Conservation (phyloP, 2,329 filamentous ascomycete genomes). For the Scytalidium sp. region DNA sequence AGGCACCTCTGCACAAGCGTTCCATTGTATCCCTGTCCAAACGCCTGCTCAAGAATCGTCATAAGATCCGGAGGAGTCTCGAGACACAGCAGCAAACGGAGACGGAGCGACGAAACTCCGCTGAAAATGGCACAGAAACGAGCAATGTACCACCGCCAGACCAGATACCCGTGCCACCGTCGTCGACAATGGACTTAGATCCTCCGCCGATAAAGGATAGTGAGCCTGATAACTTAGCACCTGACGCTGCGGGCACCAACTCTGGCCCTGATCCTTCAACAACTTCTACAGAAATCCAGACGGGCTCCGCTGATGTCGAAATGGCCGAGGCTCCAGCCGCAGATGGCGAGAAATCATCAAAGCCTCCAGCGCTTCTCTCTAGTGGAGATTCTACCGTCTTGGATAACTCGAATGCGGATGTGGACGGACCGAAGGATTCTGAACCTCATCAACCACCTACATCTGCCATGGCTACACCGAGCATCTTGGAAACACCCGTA, state of each 20-base stretch:
- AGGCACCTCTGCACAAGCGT: slow-evolving; percentile 13
- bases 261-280: slow-evolving; percentile 22
- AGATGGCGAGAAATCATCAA: slow-evolving; percentile 17
- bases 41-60: slow-evolving; percentile 26
- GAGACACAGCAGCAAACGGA: slow-evolving; percentile 13
- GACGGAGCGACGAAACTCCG: slow-evolving; percentile 4
- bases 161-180: slow-evolving; percentile 8
- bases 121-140: not conserved
- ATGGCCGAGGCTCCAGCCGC: slow-evolving; percentile 23
- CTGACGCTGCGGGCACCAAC: slow-evolving; percentile 17
- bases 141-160: slow-evolving; percentile 8
- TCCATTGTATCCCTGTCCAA: slow-evolving; percentile 24
- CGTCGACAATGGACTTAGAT: slow-evolving; percentile 15
- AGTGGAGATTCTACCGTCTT: slow-evolving; percentile 1
- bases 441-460: slow-evolving; percentile 44
- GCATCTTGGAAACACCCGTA: slow-evolving; percentile 35
- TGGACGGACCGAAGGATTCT: slow-evolving; percentile 14
- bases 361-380: slow-evolving; percentile 25
- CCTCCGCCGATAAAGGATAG: not conserved
- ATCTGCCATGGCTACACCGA: slow-evolving; percentile 34
- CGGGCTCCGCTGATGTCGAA: slow-evolving; percentile 16
- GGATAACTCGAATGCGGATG: not conserved
- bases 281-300: slow-evolving; percentile 17
- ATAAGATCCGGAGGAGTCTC: slow-evolving; percentile 10
- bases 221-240: slow-evolving; percentile 16